Conservation (phyloP, 345 rosid species). For the Anastatica hierochuntica region DNA sequence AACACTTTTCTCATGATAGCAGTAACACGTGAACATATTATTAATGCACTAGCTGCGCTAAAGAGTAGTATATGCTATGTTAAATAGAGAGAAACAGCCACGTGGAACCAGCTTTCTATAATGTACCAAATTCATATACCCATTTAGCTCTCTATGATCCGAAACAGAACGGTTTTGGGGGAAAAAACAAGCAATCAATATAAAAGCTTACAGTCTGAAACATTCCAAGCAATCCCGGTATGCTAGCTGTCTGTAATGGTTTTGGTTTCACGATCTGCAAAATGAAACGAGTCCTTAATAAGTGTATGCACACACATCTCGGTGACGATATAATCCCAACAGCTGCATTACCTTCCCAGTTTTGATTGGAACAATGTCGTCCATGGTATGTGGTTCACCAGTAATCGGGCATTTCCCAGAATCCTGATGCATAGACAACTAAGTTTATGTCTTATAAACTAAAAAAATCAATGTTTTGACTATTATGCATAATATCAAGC, state of each 20-base stretch:
- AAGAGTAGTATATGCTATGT: neutral
- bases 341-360: slow-evolving; percentile 51
- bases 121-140: neutral
- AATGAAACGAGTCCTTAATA: neutral
- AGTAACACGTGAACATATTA: neutral
- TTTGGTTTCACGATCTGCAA: slow-evolving; percentile 85
- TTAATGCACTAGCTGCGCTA: neutral
- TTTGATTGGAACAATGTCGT: slow-evolving; percentile 70
- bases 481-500: neutral
- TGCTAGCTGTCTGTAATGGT: slow-evolving; percentile 79
- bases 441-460: neutral
- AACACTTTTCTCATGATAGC: neutral
- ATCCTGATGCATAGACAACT: slow-evolving; percentile 33
- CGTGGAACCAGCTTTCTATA: neutral
- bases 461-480: neutral
- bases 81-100: neutral
- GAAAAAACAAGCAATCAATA: neutral
- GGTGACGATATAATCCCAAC: neutral
- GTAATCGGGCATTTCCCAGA: slow-evolving; percentile 91
- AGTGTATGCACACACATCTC: slow-evolving; percentile 1
- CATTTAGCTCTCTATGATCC: neutral
- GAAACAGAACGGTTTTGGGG: neutral
- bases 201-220: slow-evolving; percentile 69
- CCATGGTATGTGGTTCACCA: slow-evolving; percentile 63
- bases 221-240: slow-evolving; percentile 90